These are phyloP conservation scores for Annona cherimola DNA, from an alignment of 164 flowering plant species.

Conservation along the genomic window DNA sequence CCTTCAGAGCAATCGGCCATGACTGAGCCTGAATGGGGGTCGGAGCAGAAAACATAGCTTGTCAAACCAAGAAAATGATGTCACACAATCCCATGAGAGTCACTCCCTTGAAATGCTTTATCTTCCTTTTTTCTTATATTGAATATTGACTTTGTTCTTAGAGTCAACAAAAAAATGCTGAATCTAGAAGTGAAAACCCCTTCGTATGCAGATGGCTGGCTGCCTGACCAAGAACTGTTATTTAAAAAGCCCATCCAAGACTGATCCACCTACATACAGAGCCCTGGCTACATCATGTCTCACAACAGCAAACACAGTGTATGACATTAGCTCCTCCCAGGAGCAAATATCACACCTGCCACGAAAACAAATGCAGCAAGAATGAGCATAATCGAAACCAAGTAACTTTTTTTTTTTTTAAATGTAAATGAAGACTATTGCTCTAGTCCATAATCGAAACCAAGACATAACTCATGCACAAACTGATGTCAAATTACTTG, in stretches of 20 bases:
- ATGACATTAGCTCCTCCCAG: slow-evolving; percentile 99
- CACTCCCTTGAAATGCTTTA: neutral
- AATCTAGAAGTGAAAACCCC: slow-evolving; percentile 60
- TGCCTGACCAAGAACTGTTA: slow-evolving; percentile 65
- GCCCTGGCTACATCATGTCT: slow-evolving; percentile 69
- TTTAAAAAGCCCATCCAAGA: slow-evolving; percentile 59
- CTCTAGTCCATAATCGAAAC: no score
- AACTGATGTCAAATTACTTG: no score
- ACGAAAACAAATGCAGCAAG: slow-evolving; percentile 52
- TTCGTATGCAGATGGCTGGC: slow-evolving; percentile 39
- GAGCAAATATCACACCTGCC: slow-evolving; percentile 99
- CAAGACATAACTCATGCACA: no score
- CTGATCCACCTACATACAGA: slow-evolving; percentile 58
- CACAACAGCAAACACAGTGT: slow-evolving; percentile 54
- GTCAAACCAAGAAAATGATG: slow-evolving; percentile 11
- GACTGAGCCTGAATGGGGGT: slow-evolving; percentile 96
- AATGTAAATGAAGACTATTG: no score
- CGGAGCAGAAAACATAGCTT: slow-evolving; percentile 80
- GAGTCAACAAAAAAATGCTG: slow-evolving; percentile 10
- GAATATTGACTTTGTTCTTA: neutral
- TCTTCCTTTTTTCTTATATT: neutral
- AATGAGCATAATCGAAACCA: slow-evolving; percentile 42
- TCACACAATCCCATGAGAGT: slow-evolving; percentile 13
- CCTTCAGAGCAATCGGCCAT: slow-evolving; percentile 81
- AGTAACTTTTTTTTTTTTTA: no score